phyloP scores from a whole-genome alignment of 257 asterid species.

The Solanum sitiens region DNA sequence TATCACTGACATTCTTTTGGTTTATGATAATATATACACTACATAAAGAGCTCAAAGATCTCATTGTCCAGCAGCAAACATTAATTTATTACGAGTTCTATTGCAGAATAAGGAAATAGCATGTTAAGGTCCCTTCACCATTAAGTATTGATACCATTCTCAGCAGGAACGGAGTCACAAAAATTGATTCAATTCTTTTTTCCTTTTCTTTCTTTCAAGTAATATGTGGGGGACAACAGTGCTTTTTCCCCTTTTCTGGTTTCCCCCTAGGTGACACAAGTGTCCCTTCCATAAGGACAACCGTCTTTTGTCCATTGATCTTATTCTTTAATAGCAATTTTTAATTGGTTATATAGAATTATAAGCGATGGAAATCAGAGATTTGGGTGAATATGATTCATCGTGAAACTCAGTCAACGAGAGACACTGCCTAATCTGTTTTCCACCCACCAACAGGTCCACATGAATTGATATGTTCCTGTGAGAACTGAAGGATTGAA shows the following conservation, averaged over 20 bases:
- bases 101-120: neutral
- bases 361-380: neutral
- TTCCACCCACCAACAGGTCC: neutral
- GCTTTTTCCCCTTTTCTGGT: neutral
- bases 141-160: neutral
- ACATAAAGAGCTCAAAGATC: neutral
- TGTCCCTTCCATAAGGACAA: neutral
- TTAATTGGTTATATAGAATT: neutral
- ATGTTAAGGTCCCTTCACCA: neutral
- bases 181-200: neutral
- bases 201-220: neutral
- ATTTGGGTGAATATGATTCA: neutral
- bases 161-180: neutral
- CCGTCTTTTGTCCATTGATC: neutral
- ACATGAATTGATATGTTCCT: neutral
- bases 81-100: neutral
- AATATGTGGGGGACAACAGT: neutral
- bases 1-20: neutral
- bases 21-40: neutral
- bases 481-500: slow-evolving; percentile 5
- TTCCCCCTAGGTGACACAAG: neutral
- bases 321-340: neutral
- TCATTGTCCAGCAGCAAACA: neutral
- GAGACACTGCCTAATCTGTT: neutral
- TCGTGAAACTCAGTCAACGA: neutral